Evolutionary conservation across 106 monocot genomes (phyloP).

Genomic region (Dendrobium nobile): DNA sequence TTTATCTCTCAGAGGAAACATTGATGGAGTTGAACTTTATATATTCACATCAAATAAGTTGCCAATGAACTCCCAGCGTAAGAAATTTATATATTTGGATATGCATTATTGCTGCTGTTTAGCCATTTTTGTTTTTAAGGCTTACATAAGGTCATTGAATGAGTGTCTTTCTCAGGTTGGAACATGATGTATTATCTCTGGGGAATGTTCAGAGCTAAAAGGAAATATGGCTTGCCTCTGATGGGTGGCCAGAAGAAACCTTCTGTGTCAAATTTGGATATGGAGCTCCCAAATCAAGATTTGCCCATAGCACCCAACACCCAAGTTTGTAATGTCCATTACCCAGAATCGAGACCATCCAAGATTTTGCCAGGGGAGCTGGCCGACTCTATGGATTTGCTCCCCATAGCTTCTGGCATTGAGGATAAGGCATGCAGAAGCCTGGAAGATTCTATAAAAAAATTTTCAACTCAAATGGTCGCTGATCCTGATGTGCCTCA

Average conservation of each 20-base stretch:
- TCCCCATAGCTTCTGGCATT: background rate
- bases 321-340: slow-evolving; percentile 8
- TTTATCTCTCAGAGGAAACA: slow-evolving; percentile 57
- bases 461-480: background rate
- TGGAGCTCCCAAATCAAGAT: slow-evolving; percentile 13
- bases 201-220: slow-evolving; percentile 59
- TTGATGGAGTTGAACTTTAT: slow-evolving; percentile 58
- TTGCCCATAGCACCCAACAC: background rate
- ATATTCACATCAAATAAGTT: slow-evolving; percentile 73
- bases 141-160: background rate
- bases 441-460: background rate
- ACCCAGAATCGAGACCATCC: background rate
- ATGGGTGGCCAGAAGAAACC: slow-evolving; percentile 5
- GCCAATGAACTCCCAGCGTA: slow-evolving; percentile 61
- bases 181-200: slow-evolving; percentile 70
- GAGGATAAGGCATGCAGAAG: background rate
- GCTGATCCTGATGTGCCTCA: background rate
- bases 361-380: background rate
- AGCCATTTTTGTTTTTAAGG: background rate
- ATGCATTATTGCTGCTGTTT: background rate
- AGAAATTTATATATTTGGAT: slow-evolving; percentile 12
- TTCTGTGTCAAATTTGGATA: slow-evolving; percentile 10
- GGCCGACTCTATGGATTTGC: background rate
- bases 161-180: slow-evolving; percentile 52
- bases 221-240: background rate